These are phyloP conservation scores for Trametes cinnabarina DNA, from an alignment of 768 basidiomycete genomes.

Conservation along the genomic window DNA sequence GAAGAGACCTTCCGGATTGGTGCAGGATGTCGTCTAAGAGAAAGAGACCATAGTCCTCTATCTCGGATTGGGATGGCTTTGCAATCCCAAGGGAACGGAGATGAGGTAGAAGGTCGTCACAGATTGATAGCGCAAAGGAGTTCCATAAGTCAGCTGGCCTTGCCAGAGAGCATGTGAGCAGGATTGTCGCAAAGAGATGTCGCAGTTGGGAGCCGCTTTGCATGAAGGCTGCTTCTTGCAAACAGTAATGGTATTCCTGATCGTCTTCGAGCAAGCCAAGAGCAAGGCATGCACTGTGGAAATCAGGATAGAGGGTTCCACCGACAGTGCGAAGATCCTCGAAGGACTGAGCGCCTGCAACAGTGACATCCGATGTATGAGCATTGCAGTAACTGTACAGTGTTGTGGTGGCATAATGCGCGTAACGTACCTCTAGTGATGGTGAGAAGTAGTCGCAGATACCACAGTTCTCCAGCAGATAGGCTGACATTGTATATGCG, in stretches of 20 bases:
- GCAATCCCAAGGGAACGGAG: conserved; percentile 19
- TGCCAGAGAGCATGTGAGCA: conserved; percentile 31
- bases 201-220: conserved; percentile 37
- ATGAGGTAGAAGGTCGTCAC: conserved; percentile 38
- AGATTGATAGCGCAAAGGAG: conserved; percentile 35
- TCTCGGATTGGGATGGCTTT: conserved; percentile 30
- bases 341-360: not conserved
- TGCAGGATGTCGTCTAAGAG: conserved; percentile 35
- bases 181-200: conserved; percentile 40
- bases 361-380: conserved; percentile 3
- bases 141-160: conserved; percentile 40
- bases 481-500: conserved; percentile 40
- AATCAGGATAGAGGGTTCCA: conserved; percentile 29
- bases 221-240: conserved; percentile 41
- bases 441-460: conserved; percentile 40
- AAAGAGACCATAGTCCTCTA: conserved; percentile 45
- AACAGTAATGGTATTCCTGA: conserved; percentile 40
- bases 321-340: conserved; percentile 26
- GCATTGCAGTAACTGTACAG: too few relatives aligned
- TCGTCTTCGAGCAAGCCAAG: conserved; percentile 43
- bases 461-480: conserved; percentile 38
- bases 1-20: conserved; percentile 24
- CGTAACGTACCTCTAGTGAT: conserved; percentile 35
- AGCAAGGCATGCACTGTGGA: conserved; percentile 40
- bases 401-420: too few relatives aligned